Conservation (phyloP, 2,329 filamentous ascomycete genomes). For the Drechslera avenae region DNA sequence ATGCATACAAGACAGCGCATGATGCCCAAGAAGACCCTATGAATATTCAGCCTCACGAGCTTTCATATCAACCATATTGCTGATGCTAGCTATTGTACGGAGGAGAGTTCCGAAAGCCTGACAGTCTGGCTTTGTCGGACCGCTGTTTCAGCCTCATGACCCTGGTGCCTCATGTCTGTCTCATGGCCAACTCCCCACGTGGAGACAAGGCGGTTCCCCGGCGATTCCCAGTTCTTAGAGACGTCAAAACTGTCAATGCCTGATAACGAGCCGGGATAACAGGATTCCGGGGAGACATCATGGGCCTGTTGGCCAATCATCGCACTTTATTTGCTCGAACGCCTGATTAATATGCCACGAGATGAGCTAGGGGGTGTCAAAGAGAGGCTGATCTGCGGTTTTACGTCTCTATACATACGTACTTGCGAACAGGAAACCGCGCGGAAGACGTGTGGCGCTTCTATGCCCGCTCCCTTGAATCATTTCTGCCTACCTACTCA, state of each 20-base stretch:
- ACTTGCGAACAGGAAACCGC: not conserved
- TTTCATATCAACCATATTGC: not conserved
- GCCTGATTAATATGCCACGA: conserved; percentile 6
- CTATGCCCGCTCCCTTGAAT: conserved; percentile 8
- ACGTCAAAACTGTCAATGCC: conserved; percentile 6
- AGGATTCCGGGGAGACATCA: conserved; percentile 2
- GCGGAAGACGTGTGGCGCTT: not conserved
- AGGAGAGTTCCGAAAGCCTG: not conserved
- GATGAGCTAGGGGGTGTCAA: not conserved
- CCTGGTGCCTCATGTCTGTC: conserved; percentile 23
- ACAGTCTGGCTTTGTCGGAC: not conserved
- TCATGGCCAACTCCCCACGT: conserved; percentile 10
- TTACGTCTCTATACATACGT: not conserved
- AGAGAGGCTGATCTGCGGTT: not conserved
- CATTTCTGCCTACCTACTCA: conserved; percentile 7
- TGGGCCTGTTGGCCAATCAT: conserved; percentile 1
- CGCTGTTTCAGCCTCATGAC: conserved; percentile 21
- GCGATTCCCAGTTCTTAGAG: not conserved
- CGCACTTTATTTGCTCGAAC: not conserved
- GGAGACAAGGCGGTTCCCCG: conserved; percentile 1
- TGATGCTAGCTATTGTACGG: not conserved
- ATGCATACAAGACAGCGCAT: too few species aligned
- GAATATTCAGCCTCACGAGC: too few species aligned
- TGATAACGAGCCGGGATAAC: conserved; percentile 4
- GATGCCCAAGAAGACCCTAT: too few species aligned